Evolutionary conservation across 306 rosid species (phyloP).

Genomic region (Cicer arietinum): DNA sequence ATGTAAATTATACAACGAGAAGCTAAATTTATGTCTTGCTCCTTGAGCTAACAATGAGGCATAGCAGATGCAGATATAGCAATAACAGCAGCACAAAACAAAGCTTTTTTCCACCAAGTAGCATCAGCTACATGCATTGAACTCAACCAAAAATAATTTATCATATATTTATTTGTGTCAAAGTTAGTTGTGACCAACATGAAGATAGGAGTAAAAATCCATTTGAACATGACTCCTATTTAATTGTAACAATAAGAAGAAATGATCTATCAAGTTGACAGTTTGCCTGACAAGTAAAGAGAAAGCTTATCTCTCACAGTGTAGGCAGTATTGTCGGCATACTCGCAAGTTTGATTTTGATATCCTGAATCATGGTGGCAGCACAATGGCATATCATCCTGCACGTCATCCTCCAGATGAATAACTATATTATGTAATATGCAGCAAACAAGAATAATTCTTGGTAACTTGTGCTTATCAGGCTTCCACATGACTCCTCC

Average conservation of each 20-base stretch:
- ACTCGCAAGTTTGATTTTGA: constrained; percentile 65
- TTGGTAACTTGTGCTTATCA: constrained; percentile 76
- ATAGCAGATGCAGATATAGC: not conserved
- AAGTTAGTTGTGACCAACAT: not conserved
- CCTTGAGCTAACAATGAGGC: constrained; percentile 17
- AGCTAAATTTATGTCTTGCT: not conserved
- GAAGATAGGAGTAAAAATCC: constrained; percentile 10
- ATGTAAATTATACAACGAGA: constrained; percentile 4
- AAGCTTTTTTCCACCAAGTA: not conserved
- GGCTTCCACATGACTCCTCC: constrained; percentile 92
- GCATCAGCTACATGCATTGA: not conserved
- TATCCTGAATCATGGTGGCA: constrained; percentile 74
- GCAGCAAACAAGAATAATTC: constrained; percentile 85
- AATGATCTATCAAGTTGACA: constrained; percentile 35
- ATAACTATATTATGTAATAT: constrained; percentile 82
- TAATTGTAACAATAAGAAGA: constrained; percentile 12
- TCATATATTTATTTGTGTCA: constrained; percentile 21
- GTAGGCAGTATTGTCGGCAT: constrained; percentile 53
- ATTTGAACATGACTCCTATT: constrained; percentile 15
- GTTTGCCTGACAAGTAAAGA: constrained; percentile 55
- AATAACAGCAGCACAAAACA: not conserved
- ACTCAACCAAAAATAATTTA: constrained; percentile 13
- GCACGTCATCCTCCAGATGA: constrained; percentile 76
- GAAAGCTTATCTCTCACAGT: constrained; percentile 68
- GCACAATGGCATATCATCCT: constrained; percentile 53